Percentiles rank a stretch among this genome's conserved stretches.
Evolutionary conservation across 2,329 filamentous ascomycete genomes (phyloP).

Genomic region (Geosmithia flava): DNA sequence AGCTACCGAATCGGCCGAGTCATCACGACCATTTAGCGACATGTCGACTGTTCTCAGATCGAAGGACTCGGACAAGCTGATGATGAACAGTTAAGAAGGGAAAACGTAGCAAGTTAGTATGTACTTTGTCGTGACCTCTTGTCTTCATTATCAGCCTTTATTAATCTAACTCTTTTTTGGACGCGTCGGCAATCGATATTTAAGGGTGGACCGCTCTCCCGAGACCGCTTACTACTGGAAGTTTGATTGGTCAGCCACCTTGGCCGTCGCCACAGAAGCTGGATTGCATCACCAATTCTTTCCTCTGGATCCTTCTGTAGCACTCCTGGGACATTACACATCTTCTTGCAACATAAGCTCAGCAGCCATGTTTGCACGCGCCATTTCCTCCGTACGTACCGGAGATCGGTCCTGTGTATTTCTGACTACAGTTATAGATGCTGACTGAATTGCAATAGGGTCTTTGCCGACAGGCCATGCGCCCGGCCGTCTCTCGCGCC

Average conservation of each 20-base stretch:
- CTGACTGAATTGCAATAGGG: slow-evolving; percentile 11
- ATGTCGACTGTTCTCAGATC: not conserved
- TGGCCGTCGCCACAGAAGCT: not conserved
- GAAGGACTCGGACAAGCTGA: not conserved
- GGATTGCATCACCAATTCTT: slow-evolving; percentile 2
- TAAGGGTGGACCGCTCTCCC: not conserved
- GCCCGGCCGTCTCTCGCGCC: slow-evolving; percentile 16
- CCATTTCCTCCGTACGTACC: slow-evolving; percentile 1
- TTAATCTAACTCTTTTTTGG: not conserved
- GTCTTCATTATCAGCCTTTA: not conserved
- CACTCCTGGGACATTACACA: not conserved
- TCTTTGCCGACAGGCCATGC: slow-evolving; percentile 22
- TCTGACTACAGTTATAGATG: not conserved
- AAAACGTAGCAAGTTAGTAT: too few relatives aligned
- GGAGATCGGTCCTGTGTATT: not conserved
- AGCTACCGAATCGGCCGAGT: slow-evolving; percentile 16
- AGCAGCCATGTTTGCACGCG: slow-evolving; percentile 2
- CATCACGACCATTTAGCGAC: not conserved
- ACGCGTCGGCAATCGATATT: not conserved
- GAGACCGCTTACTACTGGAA: not conserved
- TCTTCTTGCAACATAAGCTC: not conserved
- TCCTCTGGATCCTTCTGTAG: not conserved
- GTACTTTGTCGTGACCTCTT: too few relatives aligned
- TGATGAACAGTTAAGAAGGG: too few relatives aligned
- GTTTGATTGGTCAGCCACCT: not conserved